Evolutionary conservation across 306 rosid genomes (phyloP), one percentile per base, ranked within the genome.

Genomic region (Rosa multiflora): DNA sequence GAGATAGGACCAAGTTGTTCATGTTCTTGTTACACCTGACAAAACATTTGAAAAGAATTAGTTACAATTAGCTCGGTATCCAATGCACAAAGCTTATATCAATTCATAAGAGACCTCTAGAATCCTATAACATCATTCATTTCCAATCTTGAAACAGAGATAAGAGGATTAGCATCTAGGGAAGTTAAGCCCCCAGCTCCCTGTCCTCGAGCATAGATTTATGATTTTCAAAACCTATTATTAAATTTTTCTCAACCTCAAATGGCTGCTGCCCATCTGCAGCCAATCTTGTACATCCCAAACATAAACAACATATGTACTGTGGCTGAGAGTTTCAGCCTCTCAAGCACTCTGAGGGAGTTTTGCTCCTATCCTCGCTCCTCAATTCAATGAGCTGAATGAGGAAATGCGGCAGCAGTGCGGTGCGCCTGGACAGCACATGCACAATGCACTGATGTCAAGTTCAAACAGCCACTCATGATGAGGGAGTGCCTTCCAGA

Each of bases 401-500:
- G 86, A 70, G 83, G 82, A 74, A 83, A 55, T 67, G 74, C 11
- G 69, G 43, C 72, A 72, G 82, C 23, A 0, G 81, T 67, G 8
- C 98, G 96, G 86, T 91, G 91, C 10, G 98, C 91, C 40, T 91
- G 98, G 70, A 76, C 78, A 47, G 94, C 93, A 67, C 98, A 96
- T 12, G 93, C 91, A 77, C 99, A 96, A 68, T 96, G 99, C 74
- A 96, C 99, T 0, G 98, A 90, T 0, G 89, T 90, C 73, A 96
- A 77, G 73, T 74, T 96, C 79, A 93, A 86, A 62, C 99, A 93
- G 78, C 98, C 99, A 78, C 99, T 91, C 87, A 83, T 93, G 82
- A 90, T 89, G 85, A 96, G 99, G 9, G 99, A 90, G n/a, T 93
- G 97, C 79, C 97, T 87, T 8, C 96, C 97, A 1, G 96, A 90